A percentile compares a stretch with the other conserved stretches of the same genome.
Conservation (phyloP, 257 asterid species). For the Primulina huaijiensis region DNA sequence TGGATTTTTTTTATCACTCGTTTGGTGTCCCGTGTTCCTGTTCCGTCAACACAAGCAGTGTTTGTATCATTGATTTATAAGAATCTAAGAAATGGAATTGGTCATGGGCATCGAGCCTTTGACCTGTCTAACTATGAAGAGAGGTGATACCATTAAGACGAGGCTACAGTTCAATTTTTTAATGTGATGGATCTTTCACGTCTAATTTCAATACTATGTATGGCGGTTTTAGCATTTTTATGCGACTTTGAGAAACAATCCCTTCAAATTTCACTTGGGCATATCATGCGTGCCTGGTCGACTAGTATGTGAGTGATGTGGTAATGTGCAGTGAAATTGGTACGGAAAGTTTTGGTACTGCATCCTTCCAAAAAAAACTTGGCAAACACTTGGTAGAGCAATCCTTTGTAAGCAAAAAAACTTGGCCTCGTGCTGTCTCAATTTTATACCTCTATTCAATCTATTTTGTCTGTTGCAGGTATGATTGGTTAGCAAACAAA, state of each 20-base stretch:
- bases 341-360: neutral
- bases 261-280: neutral
- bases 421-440: neutral
- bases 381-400: neutral
- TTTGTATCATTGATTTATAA: neutral
- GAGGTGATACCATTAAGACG: neutral
- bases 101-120: neutral
- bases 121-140: neutral
- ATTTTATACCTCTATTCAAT: neutral
- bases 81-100: neutral
- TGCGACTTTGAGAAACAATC: neutral
- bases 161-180: no score
- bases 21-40: neutral
- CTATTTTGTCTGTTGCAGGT: slow-evolving; percentile 42
- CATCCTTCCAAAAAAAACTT: neutral
- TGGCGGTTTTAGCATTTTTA: neutral
- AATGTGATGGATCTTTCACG: neutral
- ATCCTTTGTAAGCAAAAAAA: neutral
- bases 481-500: slow-evolving; percentile 84
- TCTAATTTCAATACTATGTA: neutral
- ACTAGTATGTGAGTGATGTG: neutral
- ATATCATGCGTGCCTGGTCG: neutral
- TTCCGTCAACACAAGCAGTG: neutral
- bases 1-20: neutral
- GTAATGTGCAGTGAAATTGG: neutral